phyloP scores from a whole-genome alignment of 371 early-diverging fungal species.

The Basidiobolus meristosporus region DNA sequence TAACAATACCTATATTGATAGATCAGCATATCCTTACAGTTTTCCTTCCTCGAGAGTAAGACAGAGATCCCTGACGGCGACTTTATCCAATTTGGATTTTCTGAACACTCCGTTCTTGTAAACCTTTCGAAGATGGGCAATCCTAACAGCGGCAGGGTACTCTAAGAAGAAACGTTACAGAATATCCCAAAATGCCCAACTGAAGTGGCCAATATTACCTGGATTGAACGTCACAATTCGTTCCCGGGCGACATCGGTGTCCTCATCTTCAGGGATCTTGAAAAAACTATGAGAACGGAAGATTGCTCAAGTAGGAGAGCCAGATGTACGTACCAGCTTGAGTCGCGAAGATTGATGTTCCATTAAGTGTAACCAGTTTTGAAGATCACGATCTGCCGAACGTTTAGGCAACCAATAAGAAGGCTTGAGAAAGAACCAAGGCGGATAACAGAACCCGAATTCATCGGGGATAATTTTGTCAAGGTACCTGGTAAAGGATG shows the following conservation, averaged over 20 bases:
- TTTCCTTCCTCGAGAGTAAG: constrained; percentile 35
- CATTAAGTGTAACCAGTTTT: background rate
- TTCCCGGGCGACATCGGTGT: no score
- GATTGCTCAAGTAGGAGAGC: no score
- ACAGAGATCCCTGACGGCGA: constrained; percentile 34
- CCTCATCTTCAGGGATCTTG: no score
- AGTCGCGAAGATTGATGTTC: no score
- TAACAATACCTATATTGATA: constrained; percentile 3
- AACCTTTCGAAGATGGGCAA: constrained; percentile 37
- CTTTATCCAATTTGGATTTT: constrained; percentile 25
- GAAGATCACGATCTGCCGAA: background rate
- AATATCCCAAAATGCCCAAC: no score
- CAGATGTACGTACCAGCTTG: no score
- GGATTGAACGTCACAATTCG: no score
- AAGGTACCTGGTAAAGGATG: constrained; percentile 9
- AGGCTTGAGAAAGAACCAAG: constrained; percentile 34
- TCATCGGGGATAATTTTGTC: constrained; percentile 50
- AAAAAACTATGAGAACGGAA: no score
- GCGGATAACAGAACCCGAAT: constrained; percentile 26
- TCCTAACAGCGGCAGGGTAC: no score
- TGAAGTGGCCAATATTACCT: no score
- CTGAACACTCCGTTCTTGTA: constrained; percentile 18
- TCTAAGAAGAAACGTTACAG: no score
- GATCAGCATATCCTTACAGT: constrained; percentile 12
- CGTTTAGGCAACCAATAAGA: constrained; percentile 21